Percentiles rank a stretch among this genome's conserved stretches.
Evolutionary conservation across 805 yeast species (phyloP).

Genomic region (Sugiyamaella chiloensis): DNA sequence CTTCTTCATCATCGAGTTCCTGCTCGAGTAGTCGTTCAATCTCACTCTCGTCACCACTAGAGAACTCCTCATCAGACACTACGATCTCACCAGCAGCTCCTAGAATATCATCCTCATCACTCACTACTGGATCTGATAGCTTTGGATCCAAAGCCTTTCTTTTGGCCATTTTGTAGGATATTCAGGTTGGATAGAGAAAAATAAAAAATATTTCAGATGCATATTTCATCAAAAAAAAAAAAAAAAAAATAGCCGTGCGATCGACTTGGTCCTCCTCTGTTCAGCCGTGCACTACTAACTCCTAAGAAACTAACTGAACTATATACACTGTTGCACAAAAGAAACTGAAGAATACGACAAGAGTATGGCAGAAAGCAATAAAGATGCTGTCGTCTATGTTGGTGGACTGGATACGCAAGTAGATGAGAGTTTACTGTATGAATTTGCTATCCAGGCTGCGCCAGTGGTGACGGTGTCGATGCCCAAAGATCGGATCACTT

Average conservation of each 20-base stretch:
- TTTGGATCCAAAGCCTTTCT: conserved; percentile 20
- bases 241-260: too few relatives aligned
- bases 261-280: too few relatives aligned
- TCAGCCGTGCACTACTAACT: too few relatives aligned
- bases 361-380: conserved; percentile 49
- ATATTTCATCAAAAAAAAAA: neutral
- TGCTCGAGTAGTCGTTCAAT: conserved; percentile 25
- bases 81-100: conserved; percentile 20
- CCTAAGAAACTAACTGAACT: too few relatives aligned
- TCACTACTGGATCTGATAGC: conserved; percentile 6
- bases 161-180: conserved; percentile 22
- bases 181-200: too few relatives aligned
- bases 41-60: conserved; percentile 26
- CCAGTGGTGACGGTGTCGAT: conserved; percentile 68
- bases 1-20: conserved; percentile 22
- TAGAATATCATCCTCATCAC: conserved; percentile 18
- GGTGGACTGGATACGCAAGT: conserved; percentile 81
- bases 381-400: conserved; percentile 65
- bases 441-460: conserved; percentile 79
- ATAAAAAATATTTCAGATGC: neutral
- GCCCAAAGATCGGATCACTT: conserved; percentile 73
- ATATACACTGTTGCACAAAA: too few relatives aligned
- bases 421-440: conserved; percentile 69
- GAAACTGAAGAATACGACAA: too few relatives aligned
- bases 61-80: conserved; percentile 21